These are phyloP conservation scores for Phytophthora agathidicida DNA, from an alignment of 352 stramenopile species.

Conservation along the genomic window DNA sequence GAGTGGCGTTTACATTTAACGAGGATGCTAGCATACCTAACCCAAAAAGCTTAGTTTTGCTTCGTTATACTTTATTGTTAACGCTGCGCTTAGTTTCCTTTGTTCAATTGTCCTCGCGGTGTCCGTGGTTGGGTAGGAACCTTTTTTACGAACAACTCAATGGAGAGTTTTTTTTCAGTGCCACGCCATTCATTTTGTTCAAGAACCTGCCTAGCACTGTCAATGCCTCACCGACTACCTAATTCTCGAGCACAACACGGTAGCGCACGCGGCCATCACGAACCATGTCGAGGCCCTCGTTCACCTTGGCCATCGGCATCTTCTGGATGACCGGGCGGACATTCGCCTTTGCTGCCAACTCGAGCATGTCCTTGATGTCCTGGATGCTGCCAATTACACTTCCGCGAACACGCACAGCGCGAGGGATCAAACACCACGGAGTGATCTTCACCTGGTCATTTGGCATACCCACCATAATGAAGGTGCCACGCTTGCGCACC, in stretches of 20 bases:
- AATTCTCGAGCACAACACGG: slow-evolving; percentile 41
- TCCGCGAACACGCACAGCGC: slow-evolving; percentile 1
- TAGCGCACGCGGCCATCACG: slow-evolving; percentile 17
- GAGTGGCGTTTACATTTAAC: no score
- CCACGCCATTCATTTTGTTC: no score
- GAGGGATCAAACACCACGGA: slow-evolving; percentile 35
- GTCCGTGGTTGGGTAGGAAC: no score
- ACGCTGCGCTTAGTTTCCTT: no score
- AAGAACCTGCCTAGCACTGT: no score
- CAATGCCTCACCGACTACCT: no score
- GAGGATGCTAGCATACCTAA: no score
- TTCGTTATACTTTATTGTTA: no score
- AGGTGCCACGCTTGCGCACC: slow-evolving; percentile 45
- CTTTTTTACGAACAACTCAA: no score
- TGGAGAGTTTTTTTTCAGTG: no score
- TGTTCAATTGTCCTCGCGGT: no score
- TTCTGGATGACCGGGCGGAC: slow-evolving; percentile 43
- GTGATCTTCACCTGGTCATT: slow-evolving; percentile 60
- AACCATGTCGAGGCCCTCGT: slow-evolving; percentile 17
- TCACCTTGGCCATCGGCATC: slow-evolving; percentile 20
- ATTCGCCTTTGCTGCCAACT: slow-evolving; percentile 65
- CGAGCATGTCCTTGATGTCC: slow-evolving; percentile 72
- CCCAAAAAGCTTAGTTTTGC: no score
- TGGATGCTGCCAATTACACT: slow-evolving; percentile 14
- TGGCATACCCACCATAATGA: slow-evolving; percentile 60